Percentiles rank a stretch among this genome's conserved stretches.
Conservation (phyloP, 805 yeast genomes). For the Saturnispora gosingensis region DNA sequence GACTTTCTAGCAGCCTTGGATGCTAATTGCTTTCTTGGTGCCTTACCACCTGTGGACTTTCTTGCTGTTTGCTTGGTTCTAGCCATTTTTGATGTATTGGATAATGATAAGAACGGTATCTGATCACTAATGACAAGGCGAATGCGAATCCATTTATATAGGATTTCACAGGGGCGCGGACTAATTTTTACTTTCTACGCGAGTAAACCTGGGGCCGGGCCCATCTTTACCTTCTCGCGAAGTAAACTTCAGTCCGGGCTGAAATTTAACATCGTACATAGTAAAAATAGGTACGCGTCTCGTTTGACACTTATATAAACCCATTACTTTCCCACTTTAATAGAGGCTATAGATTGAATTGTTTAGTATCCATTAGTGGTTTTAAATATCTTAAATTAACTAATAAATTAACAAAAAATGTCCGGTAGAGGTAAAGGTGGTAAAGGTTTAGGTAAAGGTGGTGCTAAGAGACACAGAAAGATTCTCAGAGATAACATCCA, state of each 20-base stretch:
- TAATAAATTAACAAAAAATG: slow-evolving; percentile 37
- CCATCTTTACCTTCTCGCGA: slow-evolving; percentile 1
- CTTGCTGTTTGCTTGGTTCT: slow-evolving; percentile 93
- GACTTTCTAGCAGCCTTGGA: slow-evolving; percentile 91
- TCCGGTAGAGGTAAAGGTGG: slow-evolving; percentile 99
- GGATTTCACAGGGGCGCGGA: not conserved
- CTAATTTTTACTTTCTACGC: not conserved
- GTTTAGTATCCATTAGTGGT: slow-evolving; percentile 8
- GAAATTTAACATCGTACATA: not conserved
- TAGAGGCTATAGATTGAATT: not conserved
- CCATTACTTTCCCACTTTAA: not conserved
- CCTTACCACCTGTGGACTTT: slow-evolving; percentile 93
- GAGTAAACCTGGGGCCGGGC: slow-evolving; percentile 4
- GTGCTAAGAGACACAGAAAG: slow-evolving; percentile 99
- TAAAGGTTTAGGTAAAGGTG: slow-evolving; percentile 99
- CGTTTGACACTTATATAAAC: not conserved
- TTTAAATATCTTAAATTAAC: slow-evolving; percentile 10
- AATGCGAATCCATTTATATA: not conserved
- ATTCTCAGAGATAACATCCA: slow-evolving; percentile 98
- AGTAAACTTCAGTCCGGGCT: slow-evolving; percentile 3
- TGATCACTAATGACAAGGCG: not conserved
- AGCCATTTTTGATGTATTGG: slow-evolving; percentile 46
- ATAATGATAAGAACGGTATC: not conserved
- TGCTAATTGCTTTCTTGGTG: slow-evolving; percentile 90
- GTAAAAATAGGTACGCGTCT: not conserved